Conservation (phyloP, 2,329 filamentous ascomycete species). For the Helminthosporium solani region DNA sequence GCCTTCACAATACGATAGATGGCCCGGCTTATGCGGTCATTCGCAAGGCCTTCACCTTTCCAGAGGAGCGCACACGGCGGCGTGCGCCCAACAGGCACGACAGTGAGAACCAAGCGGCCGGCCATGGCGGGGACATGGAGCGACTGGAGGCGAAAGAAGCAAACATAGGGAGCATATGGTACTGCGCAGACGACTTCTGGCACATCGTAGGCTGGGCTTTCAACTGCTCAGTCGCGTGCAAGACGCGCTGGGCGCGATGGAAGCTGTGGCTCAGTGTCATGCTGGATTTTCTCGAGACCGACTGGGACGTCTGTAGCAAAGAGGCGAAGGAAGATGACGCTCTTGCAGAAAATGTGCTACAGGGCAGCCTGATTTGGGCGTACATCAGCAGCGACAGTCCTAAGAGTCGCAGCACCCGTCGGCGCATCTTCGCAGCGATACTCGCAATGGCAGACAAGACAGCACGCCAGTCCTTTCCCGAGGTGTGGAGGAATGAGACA, state of each 20-base stretch:
- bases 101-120: conserved; percentile 23
- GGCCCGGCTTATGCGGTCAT: conserved; percentile 67
- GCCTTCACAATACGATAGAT: conserved; percentile 65
- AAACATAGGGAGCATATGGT: conserved; percentile 68
- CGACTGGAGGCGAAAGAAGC: conserved; percentile 52
- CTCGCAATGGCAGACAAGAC: conserved; percentile 64
- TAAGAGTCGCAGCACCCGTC: conserved; percentile 43
- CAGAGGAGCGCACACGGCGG: conserved; percentile 26
- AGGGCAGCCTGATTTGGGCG: conserved; percentile 59
- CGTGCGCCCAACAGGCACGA: conserved; percentile 18
- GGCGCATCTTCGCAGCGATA: conserved; percentile 64
- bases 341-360: conserved; percentile 36
- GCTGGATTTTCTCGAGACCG: conserved; percentile 72
- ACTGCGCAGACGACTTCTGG: conserved; percentile 84
- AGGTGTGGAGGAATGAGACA: conserved; percentile 69
- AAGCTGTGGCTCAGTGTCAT: conserved; percentile 76
- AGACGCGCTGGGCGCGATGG: conserved; percentile 79
- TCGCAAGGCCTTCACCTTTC: conserved; percentile 70
- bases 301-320: conserved; percentile 60
- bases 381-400: conserved; percentile 54
- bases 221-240: conserved; percentile 76
- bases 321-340: conserved; percentile 21
- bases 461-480: conserved; percentile 57
- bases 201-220: conserved; percentile 86
- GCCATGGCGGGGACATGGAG: conserved; percentile 44